These are phyloP conservation scores for Phytophthora idaei DNA, from an alignment of 352 stramenopile genomes.

Conservation along the genomic window DNA sequence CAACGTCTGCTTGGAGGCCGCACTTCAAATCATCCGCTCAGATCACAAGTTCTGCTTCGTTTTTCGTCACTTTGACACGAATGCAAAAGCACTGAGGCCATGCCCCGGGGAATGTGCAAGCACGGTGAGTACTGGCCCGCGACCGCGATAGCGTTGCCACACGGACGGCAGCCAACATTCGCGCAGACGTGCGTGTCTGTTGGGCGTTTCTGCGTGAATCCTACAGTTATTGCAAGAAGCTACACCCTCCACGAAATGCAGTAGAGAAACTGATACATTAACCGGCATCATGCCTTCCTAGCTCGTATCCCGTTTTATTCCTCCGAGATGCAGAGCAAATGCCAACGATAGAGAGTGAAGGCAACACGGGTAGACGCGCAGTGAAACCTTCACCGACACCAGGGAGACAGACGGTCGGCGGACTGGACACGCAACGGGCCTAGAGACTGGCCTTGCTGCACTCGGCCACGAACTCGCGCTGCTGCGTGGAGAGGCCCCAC, in stretches of 20 bases:
- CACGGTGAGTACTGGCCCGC: too few species aligned
- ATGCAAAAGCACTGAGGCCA: background rate
- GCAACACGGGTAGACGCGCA: background rate
- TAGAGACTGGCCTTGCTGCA: slow-evolving; percentile 45
- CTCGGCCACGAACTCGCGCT: slow-evolving; percentile 77
- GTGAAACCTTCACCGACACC: slow-evolving; percentile 12
- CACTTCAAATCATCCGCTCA: slow-evolving; percentile 21
- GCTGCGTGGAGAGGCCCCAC: slow-evolving; percentile 73
- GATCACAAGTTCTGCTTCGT: slow-evolving; percentile 18
- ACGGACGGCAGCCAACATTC: background rate
- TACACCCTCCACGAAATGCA: slow-evolving; percentile 2
- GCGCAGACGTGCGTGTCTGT: background rate
- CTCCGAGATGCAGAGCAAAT: slow-evolving; percentile 29
- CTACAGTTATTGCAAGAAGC: background rate
- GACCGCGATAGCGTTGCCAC: too few species aligned
- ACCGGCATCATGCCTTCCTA: slow-evolving; percentile 27
- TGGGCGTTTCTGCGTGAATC: background rate
- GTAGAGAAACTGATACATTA: slow-evolving; percentile 30
- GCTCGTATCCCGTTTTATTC: slow-evolving; percentile 39
- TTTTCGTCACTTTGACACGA: background rate
- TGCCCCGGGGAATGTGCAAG: background rate
- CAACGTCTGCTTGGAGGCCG: slow-evolving; percentile 5
- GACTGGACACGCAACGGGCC: slow-evolving; percentile 7
- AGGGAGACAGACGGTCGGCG: slow-evolving; percentile 1
- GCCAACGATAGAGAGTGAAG: slow-evolving; percentile 4